Evolutionary conservation across 1,139 yeast species (phyloP).

Genomic region (Suhomyces maxii): DNA sequence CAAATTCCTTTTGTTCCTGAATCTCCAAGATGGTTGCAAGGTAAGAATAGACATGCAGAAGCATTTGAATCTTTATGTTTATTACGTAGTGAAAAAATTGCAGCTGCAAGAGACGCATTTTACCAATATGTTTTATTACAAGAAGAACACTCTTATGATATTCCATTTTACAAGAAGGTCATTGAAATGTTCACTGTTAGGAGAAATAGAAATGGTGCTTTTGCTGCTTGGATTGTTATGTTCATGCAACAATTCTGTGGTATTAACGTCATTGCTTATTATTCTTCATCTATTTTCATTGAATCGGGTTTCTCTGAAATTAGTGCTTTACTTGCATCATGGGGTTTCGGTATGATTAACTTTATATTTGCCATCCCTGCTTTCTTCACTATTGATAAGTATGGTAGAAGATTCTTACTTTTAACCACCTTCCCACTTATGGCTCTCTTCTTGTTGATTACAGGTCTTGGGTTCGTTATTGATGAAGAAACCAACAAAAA

Average conservation of each 20-base stretch:
- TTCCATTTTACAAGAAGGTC: constrained; percentile 53
- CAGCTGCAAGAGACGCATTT: constrained; percentile 29
- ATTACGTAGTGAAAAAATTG: constrained; percentile 20
- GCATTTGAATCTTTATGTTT: constrained; percentile 22
- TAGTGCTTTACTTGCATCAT: constrained; percentile 70
- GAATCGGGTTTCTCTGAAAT: constrained; percentile 64
- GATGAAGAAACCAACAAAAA: constrained; percentile 33
- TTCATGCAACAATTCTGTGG: constrained; percentile 94
- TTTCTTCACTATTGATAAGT: constrained; percentile 74
- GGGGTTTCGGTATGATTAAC: constrained; percentile 85
- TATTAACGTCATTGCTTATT: constrained; percentile 83
- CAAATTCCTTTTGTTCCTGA: constrained; percentile 58
- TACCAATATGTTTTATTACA: constrained; percentile 37
- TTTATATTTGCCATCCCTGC: constrained; percentile 84
- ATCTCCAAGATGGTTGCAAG: constrained; percentile 33
- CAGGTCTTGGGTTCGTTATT: constrained; percentile 79
- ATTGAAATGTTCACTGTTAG: constrained; percentile 64
- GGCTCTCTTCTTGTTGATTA: constrained; percentile 62
- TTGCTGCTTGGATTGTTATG: constrained; percentile 81
- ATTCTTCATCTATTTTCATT: constrained; percentile 70
- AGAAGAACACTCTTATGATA: constrained; percentile 61
- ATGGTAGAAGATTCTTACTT: constrained; percentile 72
- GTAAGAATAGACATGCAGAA: constrained; percentile 25
- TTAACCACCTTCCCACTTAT: constrained; percentile 75
- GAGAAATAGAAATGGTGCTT: constrained; percentile 79